Evolutionary conservation across 106 monocot genomes (phyloP).

Genomic region (Xerophyta viscosa): DNA sequence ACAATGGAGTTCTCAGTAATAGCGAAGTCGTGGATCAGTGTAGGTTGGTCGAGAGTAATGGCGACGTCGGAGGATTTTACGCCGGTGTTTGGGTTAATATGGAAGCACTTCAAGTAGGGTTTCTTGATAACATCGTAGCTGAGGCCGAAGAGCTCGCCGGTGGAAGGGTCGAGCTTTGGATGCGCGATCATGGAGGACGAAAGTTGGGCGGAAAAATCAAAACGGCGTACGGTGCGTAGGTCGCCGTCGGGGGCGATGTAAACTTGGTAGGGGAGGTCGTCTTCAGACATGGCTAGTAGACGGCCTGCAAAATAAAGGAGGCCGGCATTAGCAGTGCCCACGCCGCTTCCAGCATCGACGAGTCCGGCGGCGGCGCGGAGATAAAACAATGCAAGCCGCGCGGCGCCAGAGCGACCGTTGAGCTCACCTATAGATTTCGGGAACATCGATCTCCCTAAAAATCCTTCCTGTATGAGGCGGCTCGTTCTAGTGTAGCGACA

Average conservation of each 20-base stretch:
- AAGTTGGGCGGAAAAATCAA: conserved; percentile 37
- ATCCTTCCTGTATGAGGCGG: conserved; percentile 6
- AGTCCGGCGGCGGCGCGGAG: conserved; percentile 14
- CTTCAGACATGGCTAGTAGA: conserved; percentile 42
- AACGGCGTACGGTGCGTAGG: conserved; percentile 32
- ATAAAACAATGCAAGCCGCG: conserved; percentile 10
- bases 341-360: conserved; percentile 5
- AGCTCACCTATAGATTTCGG: conserved; percentile 13
- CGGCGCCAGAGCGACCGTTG: conserved; percentile 9
- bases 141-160: conserved; percentile 47
- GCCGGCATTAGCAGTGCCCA: conserved; percentile 24
- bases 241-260: conserved; percentile 25
- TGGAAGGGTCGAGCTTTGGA: conserved; percentile 46
- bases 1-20: conserved; percentile 48
- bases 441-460: conserved; percentile 2
- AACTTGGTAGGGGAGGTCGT: conserved; percentile 38
- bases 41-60: conserved; percentile 31
- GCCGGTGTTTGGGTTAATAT: conserved; percentile 12
- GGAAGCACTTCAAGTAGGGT: conserved; percentile 43
- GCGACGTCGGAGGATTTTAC: conserved; percentile 33
- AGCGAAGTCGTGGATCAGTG: conserved; percentile 61
- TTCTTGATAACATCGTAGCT: conserved; percentile 34
- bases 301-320: conserved; percentile 25
- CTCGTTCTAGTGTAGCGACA: conserved; percentile 10
- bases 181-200: conserved; percentile 39